These are phyloP conservation scores for Camelina neglecta DNA, from an alignment of 345 rosid genomes.

Conservation along the genomic window DNA sequence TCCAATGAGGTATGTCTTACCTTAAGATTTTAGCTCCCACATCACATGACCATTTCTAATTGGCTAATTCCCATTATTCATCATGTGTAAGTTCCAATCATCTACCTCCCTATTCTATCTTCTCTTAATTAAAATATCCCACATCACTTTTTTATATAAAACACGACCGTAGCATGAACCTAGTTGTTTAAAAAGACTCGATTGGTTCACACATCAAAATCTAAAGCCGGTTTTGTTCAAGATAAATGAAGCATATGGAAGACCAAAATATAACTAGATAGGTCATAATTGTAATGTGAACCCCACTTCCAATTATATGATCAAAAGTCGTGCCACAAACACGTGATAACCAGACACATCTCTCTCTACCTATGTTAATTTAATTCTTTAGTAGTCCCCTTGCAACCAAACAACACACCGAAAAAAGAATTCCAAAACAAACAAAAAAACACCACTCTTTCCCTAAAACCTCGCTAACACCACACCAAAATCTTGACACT, in stretches of 20 bases:
- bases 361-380: constrained; percentile 32
- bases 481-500: background rate
- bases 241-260: background rate
- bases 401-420: constrained; percentile 30
- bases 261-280: constrained; percentile 34
- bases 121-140: background rate
- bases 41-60: constrained; percentile 42
- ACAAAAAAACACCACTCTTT: constrained; percentile 36
- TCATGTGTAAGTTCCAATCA: constrained; percentile 32
- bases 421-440: background rate
- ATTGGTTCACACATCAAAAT: constrained; percentile 23
- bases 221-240: constrained; percentile 16
- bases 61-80: constrained; percentile 22
- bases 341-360: constrained; percentile 39
- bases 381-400: constrained; percentile 41
- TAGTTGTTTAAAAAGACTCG: background rate
- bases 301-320: constrained; percentile 45
- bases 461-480: constrained; percentile 10
- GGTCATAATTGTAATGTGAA: constrained; percentile 29
- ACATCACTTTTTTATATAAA: constrained; percentile 8
- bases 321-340: constrained; percentile 42
- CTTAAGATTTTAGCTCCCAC: constrained; percentile 39
- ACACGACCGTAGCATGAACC: constrained; percentile 29
- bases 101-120: background rate
- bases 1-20: constrained; percentile 37